phyloP scores from a whole-genome alignment of 169 alveolate species.

The Fabrea salina region DNA sequence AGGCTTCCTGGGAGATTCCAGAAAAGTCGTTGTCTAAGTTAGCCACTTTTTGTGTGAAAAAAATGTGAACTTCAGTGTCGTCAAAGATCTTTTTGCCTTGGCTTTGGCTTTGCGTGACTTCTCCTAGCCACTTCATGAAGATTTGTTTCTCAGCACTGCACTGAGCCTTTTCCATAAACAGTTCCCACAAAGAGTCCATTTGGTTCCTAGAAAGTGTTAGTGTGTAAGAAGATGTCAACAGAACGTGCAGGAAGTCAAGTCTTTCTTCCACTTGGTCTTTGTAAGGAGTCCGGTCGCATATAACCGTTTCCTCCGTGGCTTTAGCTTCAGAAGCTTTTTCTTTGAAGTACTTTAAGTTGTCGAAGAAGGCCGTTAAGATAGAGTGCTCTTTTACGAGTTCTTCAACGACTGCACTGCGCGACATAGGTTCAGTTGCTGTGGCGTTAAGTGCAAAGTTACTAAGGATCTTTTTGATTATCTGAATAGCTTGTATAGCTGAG shows the following conservation, averaged over 20 bases:
- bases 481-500: constrained; percentile 13
- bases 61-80: constrained; percentile 41
- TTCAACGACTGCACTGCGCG: constrained; percentile 29
- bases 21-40: constrained; percentile 30
- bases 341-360: constrained; percentile 43
- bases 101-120: constrained; percentile 29
- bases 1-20: constrained; percentile 55
- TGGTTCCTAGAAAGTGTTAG: constrained; percentile 11
- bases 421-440: background rate
- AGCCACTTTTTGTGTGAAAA: constrained; percentile 56
- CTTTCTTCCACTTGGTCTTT: constrained; percentile 54
- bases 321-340: constrained; percentile 3
- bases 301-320: background rate
- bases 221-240: background rate
- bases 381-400: constrained; percentile 34
- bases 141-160: constrained; percentile 8
- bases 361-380: constrained; percentile 38
- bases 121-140: constrained; percentile 22
- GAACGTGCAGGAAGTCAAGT: constrained; percentile 55
- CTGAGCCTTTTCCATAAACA: constrained; percentile 32
- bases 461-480: constrained; percentile 28
- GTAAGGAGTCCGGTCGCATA: constrained; percentile 31
- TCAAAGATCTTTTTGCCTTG: constrained; percentile 39
- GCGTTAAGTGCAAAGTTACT: background rate
- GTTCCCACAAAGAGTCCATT: constrained; percentile 21